These are phyloP conservation scores for Entomortierella chlamydospora DNA, from an alignment of 192 early-diverging fungal genomes.

Conservation along the genomic window DNA sequence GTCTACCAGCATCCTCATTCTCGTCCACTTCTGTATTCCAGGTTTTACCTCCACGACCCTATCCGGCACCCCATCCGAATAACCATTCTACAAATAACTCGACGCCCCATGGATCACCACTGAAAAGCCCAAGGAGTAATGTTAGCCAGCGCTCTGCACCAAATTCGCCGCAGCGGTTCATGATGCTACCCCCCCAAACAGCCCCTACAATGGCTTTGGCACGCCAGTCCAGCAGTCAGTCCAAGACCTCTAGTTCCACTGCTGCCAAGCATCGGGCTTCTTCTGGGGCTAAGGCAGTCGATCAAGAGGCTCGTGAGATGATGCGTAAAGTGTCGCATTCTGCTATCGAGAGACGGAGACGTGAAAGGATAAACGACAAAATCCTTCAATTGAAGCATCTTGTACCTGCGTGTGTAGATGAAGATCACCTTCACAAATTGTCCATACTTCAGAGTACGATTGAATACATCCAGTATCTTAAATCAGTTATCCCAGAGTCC, in stretches of 20 bases:
- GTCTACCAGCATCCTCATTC: constrained; percentile 31
- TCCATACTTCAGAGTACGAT: constrained; percentile 77
- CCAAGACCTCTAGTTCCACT: not conserved
- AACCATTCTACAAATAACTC: not conserved
- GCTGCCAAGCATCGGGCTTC: constrained; percentile 21
- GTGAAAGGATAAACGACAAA: constrained; percentile 88
- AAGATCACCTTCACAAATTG: constrained; percentile 78
- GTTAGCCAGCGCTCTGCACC: constrained; percentile 29
- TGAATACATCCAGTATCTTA: constrained; percentile 74
- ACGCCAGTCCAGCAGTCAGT: constrained; percentile 4
- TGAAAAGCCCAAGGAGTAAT: constrained; percentile 17
- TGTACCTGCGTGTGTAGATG: constrained; percentile 74
- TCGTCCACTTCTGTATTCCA: constrained; percentile 33
- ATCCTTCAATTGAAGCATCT: constrained; percentile 79
- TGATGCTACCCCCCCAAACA: constrained; percentile 46
- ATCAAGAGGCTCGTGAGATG: constrained; percentile 69
- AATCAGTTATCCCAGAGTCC: constrained; percentile 32
- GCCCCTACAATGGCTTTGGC: constrained; percentile 5
- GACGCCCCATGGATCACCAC: not conserved
- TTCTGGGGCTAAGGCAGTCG: constrained; percentile 45
- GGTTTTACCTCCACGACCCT: constrained; percentile 12
- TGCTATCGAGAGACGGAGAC: constrained; percentile 84
- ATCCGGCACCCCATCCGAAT: constrained; percentile 2
- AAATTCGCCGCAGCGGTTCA: constrained; percentile 32
- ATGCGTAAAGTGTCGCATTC: constrained; percentile 86